These are phyloP conservation scores for Podila verticillata DNA, from an alignment of 192 early-diverging fungal genomes.

Conservation along the genomic window DNA sequence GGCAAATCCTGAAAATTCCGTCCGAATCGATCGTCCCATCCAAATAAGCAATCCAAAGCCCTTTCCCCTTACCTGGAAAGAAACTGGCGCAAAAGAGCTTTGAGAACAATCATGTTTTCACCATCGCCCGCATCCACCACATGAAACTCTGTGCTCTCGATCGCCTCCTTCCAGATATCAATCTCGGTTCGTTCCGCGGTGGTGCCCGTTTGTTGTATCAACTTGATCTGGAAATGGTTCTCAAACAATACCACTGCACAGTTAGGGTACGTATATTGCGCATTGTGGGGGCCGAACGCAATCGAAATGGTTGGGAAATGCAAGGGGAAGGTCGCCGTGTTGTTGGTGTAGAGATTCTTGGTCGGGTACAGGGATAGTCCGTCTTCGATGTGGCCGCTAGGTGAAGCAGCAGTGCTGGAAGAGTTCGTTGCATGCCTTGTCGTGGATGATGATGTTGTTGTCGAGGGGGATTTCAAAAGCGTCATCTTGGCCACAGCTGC, in stretches of 20 bases:
- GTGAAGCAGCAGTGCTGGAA: neutral
- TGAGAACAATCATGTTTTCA: slow-evolving; percentile 45
- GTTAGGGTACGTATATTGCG: slow-evolving; percentile 50
- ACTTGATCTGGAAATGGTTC: slow-evolving; percentile 53
- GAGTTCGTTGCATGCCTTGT: neutral
- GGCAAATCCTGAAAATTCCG: neutral
- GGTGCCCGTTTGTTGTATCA: slow-evolving; percentile 35
- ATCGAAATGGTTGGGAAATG: slow-evolving; percentile 54
- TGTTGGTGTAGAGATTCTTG: slow-evolving; percentile 46
- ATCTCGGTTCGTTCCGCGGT: slow-evolving; percentile 41
- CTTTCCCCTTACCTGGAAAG: slow-evolving; percentile 32
- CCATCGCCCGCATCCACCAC: slow-evolving; percentile 43
- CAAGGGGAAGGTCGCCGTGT: slow-evolving; percentile 44
- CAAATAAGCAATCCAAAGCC: neutral
- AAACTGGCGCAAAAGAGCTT: slow-evolving; percentile 35
- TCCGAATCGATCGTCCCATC: neutral
- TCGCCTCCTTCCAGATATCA: slow-evolving; percentile 56
- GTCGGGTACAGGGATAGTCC: slow-evolving; percentile 15
- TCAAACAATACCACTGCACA: slow-evolving; percentile 51
- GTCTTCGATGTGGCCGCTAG: neutral
- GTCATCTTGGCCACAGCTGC: slow-evolving; percentile 17
- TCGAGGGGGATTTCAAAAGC: slow-evolving; percentile 8
- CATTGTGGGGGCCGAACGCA: slow-evolving; percentile 52
- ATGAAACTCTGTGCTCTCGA: slow-evolving; percentile 43
- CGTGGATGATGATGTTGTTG: neutral